Base-by-base conservation (phyloP, 768 basidiomycete genomes). In the Lactarius pseudohatsudake region DNA sequence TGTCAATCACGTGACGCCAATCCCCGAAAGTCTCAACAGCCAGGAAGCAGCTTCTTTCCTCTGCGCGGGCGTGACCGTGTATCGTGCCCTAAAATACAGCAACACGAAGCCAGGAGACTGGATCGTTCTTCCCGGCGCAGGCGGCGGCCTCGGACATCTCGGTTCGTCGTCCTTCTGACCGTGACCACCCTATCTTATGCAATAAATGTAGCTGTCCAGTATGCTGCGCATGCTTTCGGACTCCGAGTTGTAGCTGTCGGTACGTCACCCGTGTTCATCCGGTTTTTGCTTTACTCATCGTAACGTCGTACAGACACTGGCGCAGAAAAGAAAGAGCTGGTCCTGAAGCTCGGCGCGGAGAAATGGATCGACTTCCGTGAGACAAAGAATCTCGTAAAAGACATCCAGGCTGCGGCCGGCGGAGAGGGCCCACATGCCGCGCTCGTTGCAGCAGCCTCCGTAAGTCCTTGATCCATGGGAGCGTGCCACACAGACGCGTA, bases 21-120 rank as follows among this genome's bases (percentile, higher is more conserved):
- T 96, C 71, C 94, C 94, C 4, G 84, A 89, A 0, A 78, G 75
- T 7, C 74, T 91, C 40, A 81, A 82, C 47, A 89, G 88, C 64
- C 83, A 85, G 2, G 86, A 81, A 1, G 89, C 92, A 5, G 87
- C 88, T 2, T 87, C 89, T 11, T 83, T 95, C 65, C 84, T 93
- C 15, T 94, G 91, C 71, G 91, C 91, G 15, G 91, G 91, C 56
- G 79, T 96, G 26, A 95, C 94, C 3, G 91, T 91, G 1, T 96
- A 93, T 73, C 88, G 91, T 65, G 94, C 92, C 0, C 78, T 96
- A 71, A 95, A 94, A 76, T 82, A 89, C 74, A 83, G 85, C 60
- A 78, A 84, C 62, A 81, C 86, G 8, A 80, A 76, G 34, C 82
- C 86, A 9, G 90, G 92, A 36, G 86, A 96, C 63, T 91, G 86